phyloP scores from a whole-genome alignment of 2,329 filamentous ascomycete genomes.

The Apiospora saccharicola region DNA sequence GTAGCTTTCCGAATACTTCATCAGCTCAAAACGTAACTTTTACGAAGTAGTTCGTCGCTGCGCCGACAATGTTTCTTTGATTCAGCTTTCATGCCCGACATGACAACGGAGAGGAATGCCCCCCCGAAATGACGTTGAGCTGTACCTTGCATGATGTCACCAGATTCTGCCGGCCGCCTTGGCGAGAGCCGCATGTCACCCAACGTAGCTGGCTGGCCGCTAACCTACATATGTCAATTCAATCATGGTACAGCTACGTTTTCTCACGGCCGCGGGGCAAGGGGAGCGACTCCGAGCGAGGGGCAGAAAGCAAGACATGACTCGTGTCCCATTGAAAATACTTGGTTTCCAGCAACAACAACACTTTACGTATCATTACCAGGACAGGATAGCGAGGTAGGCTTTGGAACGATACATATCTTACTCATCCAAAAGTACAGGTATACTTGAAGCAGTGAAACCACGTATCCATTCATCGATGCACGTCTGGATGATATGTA shows the following conservation, averaged over 20 bases:
- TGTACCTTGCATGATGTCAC: conserved; percentile 22
- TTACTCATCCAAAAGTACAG: not conserved
- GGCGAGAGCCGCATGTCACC: conserved; percentile 14
- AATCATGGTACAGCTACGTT: not conserved
- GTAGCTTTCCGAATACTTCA: not conserved
- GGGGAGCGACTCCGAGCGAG: not conserved
- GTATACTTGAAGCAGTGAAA: not conserved
- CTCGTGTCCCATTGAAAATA: not conserved
- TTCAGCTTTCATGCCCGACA: not conserved
- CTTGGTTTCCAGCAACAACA: not conserved
- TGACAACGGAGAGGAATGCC: not conserved
- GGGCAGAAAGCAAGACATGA: not conserved
- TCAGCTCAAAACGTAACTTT: conserved; percentile 4
- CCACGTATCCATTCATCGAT: not conserved
- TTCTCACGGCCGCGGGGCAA: not conserved
- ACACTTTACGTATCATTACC: not conserved
- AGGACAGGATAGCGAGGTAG: not conserved
- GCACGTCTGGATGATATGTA: not conserved
- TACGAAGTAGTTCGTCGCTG: not conserved
- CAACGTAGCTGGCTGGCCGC: not conserved
- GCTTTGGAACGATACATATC: not conserved
- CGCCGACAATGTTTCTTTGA: not conserved
- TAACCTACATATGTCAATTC: not conserved
- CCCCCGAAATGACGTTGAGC: not conserved
- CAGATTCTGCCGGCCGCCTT: conserved; percentile 5